These are phyloP conservation scores for Diaporthe ampelina DNA, from an alignment of 2,329 filamentous ascomycete species.

Conservation along the genomic window DNA sequence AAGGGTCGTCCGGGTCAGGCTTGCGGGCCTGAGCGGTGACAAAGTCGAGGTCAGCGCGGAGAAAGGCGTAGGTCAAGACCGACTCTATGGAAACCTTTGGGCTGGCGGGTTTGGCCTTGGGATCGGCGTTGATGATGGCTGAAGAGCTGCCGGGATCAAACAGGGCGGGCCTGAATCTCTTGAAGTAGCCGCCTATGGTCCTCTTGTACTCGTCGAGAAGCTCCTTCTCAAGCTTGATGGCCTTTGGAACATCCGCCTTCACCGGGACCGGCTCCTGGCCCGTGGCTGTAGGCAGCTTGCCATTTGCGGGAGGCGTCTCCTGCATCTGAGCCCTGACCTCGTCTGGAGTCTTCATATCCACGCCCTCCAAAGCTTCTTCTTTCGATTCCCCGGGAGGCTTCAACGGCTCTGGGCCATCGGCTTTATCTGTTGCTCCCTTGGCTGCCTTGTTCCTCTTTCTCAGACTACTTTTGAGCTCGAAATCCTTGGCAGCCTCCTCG, in stretches of 20 bases:
- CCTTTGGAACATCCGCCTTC: slow-evolving; percentile 68
- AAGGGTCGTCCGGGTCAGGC: slow-evolving; percentile 78
- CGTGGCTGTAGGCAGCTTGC: slow-evolving; percentile 52
- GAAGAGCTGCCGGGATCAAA: slow-evolving; percentile 65
- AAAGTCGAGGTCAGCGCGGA: slow-evolving; percentile 95
- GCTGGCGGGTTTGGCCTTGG: slow-evolving; percentile 26
- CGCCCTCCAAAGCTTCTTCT: slow-evolving; percentile 46
- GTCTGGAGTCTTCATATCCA: slow-evolving; percentile 65
- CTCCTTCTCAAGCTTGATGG: slow-evolving; percentile 76
- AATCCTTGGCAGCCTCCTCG: slow-evolving; percentile 82
- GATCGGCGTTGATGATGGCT: slow-evolving; percentile 44
- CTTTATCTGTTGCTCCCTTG: slow-evolving; percentile 36
- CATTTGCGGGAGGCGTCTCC: slow-evolving; percentile 50
- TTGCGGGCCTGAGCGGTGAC: slow-evolving; percentile 90
- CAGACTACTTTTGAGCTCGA: slow-evolving; percentile 84
- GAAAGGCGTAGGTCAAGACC: slow-evolving; percentile 90
- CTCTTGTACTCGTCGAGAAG: slow-evolving; percentile 84
- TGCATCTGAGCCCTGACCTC: slow-evolving; percentile 57
- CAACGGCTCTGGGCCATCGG: slow-evolving; percentile 36
- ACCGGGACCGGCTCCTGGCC: slow-evolving; percentile 62
- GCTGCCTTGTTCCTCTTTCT: slow-evolving; percentile 55
- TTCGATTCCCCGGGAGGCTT: slow-evolving; percentile 45
- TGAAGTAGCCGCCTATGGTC: slow-evolving; percentile 93
- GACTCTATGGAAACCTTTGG: slow-evolving; percentile 75
- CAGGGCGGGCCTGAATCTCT: slow-evolving; percentile 86